Conservation (phyloP, 768 basidiomycete species). For the Mycena vitilis region DNA sequence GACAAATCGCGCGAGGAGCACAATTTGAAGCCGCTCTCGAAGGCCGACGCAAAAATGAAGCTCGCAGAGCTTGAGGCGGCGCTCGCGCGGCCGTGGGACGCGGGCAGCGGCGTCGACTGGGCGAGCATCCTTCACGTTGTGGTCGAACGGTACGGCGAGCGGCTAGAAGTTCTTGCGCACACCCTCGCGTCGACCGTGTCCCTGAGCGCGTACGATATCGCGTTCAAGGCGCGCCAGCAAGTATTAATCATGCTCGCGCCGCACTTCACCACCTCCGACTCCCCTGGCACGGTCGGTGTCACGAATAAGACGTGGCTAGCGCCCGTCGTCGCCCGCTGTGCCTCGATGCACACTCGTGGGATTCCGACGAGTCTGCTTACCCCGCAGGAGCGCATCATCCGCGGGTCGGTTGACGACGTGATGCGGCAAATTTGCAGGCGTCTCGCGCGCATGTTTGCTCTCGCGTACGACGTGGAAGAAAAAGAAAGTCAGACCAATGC, state of each 20-base stretch:
- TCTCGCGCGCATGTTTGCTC: slow-evolving; percentile 14
- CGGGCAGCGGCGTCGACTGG: slow-evolving; percentile 25
- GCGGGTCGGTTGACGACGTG: slow-evolving; percentile 20
- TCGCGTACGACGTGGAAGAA: slow-evolving; percentile 15
- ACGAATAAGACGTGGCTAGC: slow-evolving; percentile 16
- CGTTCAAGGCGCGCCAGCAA: slow-evolving; percentile 26
- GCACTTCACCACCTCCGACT: slow-evolving; percentile 20
- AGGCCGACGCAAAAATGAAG: slow-evolving; percentile 17
- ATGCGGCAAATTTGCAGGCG: slow-evolving; percentile 24
- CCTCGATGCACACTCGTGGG: slow-evolving; percentile 11
- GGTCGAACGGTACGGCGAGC: slow-evolving; percentile 25
- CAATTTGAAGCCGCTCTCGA: slow-evolving; percentile 2
- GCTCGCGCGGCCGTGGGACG: slow-evolving; percentile 19
- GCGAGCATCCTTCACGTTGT: slow-evolving; percentile 28
- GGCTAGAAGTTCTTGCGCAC: slow-evolving; percentile 20
- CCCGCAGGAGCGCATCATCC: slow-evolving; percentile 14
- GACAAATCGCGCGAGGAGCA: slow-evolving; percentile 15
- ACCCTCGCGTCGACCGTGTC: slow-evolving; percentile 2
- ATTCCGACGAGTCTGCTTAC: slow-evolving; percentile 8
- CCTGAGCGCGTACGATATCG: not conserved
- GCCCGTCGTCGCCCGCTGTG: slow-evolving; percentile 23
- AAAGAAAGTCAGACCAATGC: not conserved
- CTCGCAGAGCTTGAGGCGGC: slow-evolving; percentile 16
- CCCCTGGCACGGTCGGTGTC: slow-evolving; percentile 3
- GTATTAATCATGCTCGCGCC: slow-evolving; percentile 22